Evolutionary conservation across 495 filamentous ascomycete species (phyloP).

Genomic region (Corynascus novoguineensis): DNA sequence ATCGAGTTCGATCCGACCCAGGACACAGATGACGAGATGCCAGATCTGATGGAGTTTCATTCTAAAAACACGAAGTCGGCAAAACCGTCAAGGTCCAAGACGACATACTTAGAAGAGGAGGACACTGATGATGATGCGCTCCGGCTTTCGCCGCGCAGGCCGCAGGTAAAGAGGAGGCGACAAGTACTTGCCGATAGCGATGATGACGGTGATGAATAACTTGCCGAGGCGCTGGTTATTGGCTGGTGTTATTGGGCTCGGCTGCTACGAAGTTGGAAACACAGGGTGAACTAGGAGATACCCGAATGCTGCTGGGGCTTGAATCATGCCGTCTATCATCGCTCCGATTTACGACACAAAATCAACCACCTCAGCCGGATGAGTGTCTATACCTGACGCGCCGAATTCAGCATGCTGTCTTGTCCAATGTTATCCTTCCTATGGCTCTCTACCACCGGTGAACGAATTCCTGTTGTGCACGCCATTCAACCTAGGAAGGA

Average conservation of each 20-base stretch:
- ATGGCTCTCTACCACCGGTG: too few species aligned
- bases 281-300: background rate
- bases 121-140: slow-evolving; percentile 22
- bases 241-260: background rate
- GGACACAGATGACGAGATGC: slow-evolving; percentile 34
- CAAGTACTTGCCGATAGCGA: slow-evolving; percentile 24
- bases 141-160: slow-evolving; percentile 7
- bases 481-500: too few species aligned
- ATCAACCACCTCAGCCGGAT: too few species aligned
- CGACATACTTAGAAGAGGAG: slow-evolving; percentile 22
- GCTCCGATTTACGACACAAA: too few species aligned
- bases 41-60: slow-evolving; percentile 34
- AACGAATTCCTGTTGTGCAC: too few species aligned
- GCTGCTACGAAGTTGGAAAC: background rate
- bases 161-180: slow-evolving; percentile 19
- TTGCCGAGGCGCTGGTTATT: background rate
- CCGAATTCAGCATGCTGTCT: too few species aligned
- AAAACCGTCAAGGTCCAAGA: slow-evolving; percentile 10
- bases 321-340: too few species aligned
- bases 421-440: too few species aligned
- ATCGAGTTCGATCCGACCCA: slow-evolving; percentile 29
- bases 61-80: slow-evolving; percentile 13
- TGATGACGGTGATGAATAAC: slow-evolving; percentile 22
- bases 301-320: background rate
- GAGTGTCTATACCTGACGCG: too few species aligned